A percentile compares a stretch with the other conserved stretches of the same genome.
Conservation (phyloP, 768 basidiomycete genomes). For the Russula foetens region DNA sequence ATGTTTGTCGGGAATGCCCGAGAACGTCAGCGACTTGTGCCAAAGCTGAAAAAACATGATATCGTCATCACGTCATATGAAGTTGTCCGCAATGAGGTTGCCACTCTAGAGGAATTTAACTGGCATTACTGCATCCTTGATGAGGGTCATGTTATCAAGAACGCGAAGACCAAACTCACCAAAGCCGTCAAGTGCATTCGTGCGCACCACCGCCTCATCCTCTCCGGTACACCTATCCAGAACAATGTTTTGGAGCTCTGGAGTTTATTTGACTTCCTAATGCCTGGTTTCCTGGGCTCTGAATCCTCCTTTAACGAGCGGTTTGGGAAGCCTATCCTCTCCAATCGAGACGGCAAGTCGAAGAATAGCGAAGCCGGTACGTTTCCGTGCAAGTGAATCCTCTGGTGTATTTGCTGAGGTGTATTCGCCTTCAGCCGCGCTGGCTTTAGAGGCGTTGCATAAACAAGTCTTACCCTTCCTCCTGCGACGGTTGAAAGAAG, state of each 20-base stretch:
- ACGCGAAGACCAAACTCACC: slow-evolving; percentile 95
- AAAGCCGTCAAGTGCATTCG: slow-evolving; percentile 89
- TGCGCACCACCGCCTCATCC: slow-evolving; percentile 87
- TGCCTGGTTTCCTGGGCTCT: slow-evolving; percentile 98
- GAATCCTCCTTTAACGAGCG: slow-evolving; percentile 91
- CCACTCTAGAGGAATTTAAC: slow-evolving; percentile 57
- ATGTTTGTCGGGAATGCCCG: slow-evolving; percentile 84
- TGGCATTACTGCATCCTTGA: slow-evolving; percentile 98
- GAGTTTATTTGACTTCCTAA: slow-evolving; percentile 98
- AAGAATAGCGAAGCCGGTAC: slow-evolving; percentile 91
- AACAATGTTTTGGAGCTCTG: slow-evolving; percentile 98
- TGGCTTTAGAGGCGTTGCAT: slow-evolving; percentile 92
- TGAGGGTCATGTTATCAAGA: slow-evolving; percentile 98
- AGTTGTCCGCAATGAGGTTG: slow-evolving; percentile 90
- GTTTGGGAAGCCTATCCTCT: slow-evolving; percentile 92
- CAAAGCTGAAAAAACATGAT: slow-evolving; percentile 64
- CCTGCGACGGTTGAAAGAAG: slow-evolving; percentile 92
- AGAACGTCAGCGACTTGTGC: slow-evolving; percentile 64
- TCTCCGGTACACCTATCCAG: slow-evolving; percentile 97
- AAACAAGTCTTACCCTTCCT: slow-evolving; percentile 99
- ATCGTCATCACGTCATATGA: slow-evolving; percentile 98
- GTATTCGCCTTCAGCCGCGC: slow-evolving; percentile 51
- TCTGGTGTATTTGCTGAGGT: background rate
- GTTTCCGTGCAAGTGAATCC: slow-evolving; percentile 23
- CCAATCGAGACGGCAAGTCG: slow-evolving; percentile 90